Percentiles rank a stretch among this genome's conserved stretches.
Conservation (phyloP, 306 rosid genomes). For the Carpinus viminea region DNA sequence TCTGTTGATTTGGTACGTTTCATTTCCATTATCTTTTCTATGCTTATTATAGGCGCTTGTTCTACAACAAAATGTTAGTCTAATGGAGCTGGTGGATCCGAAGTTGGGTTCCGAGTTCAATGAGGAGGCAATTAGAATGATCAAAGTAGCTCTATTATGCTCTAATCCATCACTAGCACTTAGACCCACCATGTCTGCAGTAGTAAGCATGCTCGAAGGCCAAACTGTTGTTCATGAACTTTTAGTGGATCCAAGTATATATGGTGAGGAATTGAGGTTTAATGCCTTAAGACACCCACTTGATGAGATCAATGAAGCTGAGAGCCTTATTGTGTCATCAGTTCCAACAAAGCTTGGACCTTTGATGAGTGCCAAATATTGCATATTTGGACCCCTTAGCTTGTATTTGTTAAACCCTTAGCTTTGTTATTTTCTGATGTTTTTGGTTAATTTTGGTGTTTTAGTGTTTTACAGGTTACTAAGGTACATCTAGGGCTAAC, state of each 20-base stretch:
- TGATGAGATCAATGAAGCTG: no score
- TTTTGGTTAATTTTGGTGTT: no score
- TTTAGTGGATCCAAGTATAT: constrained; percentile 22
- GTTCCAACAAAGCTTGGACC: no score
- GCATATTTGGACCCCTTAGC: no score
- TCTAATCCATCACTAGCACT: constrained; percentile 41
- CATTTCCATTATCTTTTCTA: background rate
- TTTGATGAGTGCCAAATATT: no score
- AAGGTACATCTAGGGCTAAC: no score
- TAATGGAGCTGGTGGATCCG: constrained; percentile 54
- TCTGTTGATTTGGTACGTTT: background rate
- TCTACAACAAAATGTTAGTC: constrained; percentile 6
- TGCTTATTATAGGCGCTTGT: constrained; percentile 8
- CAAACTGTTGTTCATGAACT: constrained; percentile 38
- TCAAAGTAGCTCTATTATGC: constrained; percentile 60
- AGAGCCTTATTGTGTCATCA: no score
- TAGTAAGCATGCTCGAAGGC: constrained; percentile 67
- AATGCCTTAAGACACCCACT: constrained; percentile 34
- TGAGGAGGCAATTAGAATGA: constrained; percentile 40
- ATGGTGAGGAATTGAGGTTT: constrained; percentile 40
- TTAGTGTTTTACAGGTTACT: no score
- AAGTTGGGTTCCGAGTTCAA: constrained; percentile 43
- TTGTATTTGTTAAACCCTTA: no score
- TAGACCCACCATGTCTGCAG: constrained; percentile 66
- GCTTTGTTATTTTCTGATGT: no score